Evolutionary conservation across 2,329 filamentous ascomycete genomes (phyloP).

Genomic region (Neonectria coccinea): DNA sequence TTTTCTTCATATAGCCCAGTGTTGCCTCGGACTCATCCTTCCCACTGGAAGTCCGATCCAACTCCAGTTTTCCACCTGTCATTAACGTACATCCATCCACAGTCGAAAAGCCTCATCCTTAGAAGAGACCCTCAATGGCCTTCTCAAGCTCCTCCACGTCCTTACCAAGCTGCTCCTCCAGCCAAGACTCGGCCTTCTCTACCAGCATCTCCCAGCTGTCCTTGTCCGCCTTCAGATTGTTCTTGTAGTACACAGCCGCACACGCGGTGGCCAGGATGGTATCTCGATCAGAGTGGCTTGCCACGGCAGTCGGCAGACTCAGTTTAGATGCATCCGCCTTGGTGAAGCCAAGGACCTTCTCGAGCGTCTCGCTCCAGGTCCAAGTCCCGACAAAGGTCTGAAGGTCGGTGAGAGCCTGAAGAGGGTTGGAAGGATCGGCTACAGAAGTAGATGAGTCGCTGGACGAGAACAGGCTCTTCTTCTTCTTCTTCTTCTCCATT

Average conservation of each 20-base stretch:
- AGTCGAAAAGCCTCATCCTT: not conserved
- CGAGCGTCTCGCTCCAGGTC: constrained; percentile 47
- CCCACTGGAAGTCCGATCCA: not conserved
- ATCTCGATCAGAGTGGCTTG: constrained; percentile 5
- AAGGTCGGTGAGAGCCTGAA: constrained; percentile 59
- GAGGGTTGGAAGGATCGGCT: constrained; percentile 12
- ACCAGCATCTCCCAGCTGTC: constrained; percentile 74
- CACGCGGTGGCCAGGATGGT: constrained; percentile 47
- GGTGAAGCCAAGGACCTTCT: constrained; percentile 42
- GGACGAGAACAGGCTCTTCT: not conserved
- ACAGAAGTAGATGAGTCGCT: not conserved
- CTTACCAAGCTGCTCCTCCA: constrained; percentile 46
- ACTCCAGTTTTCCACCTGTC: not conserved
- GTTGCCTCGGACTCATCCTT: not conserved
- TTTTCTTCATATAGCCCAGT: not conserved
- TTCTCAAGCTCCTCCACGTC: constrained; percentile 31
- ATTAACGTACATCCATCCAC: not conserved
- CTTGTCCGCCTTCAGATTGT: constrained; percentile 55
- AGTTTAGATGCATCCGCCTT: constrained; percentile 19
- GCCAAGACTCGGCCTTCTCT: constrained; percentile 68
- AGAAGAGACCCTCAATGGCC: constrained; percentile 35
- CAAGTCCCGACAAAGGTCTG: constrained; percentile 58
- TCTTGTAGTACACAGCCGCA: constrained; percentile 56
- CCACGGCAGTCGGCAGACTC: constrained; percentile 13
- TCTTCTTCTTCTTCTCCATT: constrained; percentile 3